phyloP scores from a whole-genome alignment of 2,329 filamentous ascomycete species.

The Penicillium sp. region DNA sequence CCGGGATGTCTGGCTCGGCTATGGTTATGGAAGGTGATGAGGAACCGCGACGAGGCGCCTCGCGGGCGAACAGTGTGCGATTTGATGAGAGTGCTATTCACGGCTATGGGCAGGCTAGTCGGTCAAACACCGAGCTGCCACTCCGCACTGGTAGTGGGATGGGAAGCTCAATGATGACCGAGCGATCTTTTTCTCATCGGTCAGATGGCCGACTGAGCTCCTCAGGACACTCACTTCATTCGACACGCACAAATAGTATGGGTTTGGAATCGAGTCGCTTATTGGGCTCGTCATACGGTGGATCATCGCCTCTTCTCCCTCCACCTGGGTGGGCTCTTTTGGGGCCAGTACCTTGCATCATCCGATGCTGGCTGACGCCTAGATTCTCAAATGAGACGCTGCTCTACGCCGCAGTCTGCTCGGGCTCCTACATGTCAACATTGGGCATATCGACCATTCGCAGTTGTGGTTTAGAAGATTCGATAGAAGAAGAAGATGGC shows the following conservation, averaged over 20 bases:
- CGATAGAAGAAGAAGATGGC: constrained; percentile 67
- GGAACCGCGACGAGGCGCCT: constrained; percentile 79
- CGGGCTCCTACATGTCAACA: constrained; percentile 85
- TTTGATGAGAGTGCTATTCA: constrained; percentile 96
- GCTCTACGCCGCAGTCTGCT: constrained; percentile 88
- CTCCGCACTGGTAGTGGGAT: constrained; percentile 77
- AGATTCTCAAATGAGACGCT: constrained; percentile 87
- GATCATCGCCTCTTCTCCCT: constrained; percentile 73
- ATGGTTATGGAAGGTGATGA: constrained; percentile 86
- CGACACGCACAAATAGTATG: constrained; percentile 81
- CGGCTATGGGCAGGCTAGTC: constrained; percentile 78
- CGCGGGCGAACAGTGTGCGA: constrained; percentile 92
- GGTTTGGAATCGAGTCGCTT: constrained; percentile 72
- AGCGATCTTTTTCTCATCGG: constrained; percentile 89
- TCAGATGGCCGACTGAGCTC: constrained; percentile 95
- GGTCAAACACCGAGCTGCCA: constrained; percentile 81
- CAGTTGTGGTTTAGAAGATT: constrained; percentile 69
- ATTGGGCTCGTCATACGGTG: constrained; percentile 62
- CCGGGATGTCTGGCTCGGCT: constrained; percentile 70
- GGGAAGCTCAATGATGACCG: constrained; percentile 77
- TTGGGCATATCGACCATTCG: constrained; percentile 73
- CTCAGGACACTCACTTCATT: constrained; percentile 76
- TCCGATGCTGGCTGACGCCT: constrained; percentile 90
- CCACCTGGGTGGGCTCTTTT: constrained; percentile 83
- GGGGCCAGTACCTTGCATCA: constrained; percentile 87